These are phyloP conservation scores for Pelargonium cotyledonis DNA, from an alignment of 441 rosid species.

Conservation along the genomic window DNA sequence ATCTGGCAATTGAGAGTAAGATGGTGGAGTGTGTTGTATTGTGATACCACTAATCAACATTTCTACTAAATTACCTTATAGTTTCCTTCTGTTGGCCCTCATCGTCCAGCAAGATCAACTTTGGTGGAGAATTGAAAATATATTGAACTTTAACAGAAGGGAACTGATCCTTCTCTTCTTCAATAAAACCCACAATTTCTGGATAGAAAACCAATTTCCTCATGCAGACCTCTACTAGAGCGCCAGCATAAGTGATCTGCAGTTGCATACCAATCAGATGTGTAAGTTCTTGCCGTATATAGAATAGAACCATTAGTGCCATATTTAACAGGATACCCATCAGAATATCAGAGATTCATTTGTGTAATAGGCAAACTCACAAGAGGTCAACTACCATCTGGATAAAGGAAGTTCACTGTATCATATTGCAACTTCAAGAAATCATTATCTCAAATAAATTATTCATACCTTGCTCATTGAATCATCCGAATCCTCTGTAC, in stretches of 20 bases:
- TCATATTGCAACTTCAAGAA: background rate
- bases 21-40: background rate
- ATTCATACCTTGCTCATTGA: conserved; percentile 65
- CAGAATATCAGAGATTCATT: background rate
- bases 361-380: background rate
- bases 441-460: background rate
- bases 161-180: conserved; percentile 79
- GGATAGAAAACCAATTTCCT: conserved; percentile 89
- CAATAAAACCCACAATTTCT: conserved; percentile 78
- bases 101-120: conserved; percentile 76
- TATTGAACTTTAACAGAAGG: conserved; percentile 63
- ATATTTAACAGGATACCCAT: background rate
- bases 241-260: conserved; percentile 73
- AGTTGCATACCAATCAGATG: conserved; percentile 12
- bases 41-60: conserved; percentile 10
- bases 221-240: conserved; percentile 81
- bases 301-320: background rate
- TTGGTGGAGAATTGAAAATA: conserved; percentile 82
- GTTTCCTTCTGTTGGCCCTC: conserved; percentile 72
- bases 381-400: background rate
- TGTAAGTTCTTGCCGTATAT: background rate
- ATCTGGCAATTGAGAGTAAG: too few species aligned
- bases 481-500: conserved; percentile 89
- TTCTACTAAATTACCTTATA: conserved; percentile 47
- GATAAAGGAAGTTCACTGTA: background rate